Evolutionary conservation across 306 rosid species (phyloP), one percentile per base, ranked within the genome.

Genomic region (Glycine soja): DNA sequence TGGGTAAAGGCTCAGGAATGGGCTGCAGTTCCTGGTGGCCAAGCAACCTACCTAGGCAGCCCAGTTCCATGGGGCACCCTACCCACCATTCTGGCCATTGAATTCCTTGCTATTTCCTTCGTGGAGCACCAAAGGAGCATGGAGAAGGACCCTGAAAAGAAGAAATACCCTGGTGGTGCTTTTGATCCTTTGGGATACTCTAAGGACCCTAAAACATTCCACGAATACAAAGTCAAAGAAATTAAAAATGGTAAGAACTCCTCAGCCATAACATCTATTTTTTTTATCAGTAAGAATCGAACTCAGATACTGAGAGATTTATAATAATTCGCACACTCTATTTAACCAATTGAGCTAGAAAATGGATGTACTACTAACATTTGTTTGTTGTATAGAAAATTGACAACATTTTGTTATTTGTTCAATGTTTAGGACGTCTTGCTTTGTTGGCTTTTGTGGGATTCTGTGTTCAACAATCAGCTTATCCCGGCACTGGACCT

Each of bases 11-110:
- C 99, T 30, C 99, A 96, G 57, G 94, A 91, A 81, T 93, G 98
- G 99, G 99, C 99, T 3, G 98, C 99, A 42, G 0, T 82, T 13
- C 99, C 99, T 2, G 99, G 99, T 38, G 99, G 98, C 0, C 97
- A 90, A 85, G 99, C 99, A 24, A 93, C 97, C 5, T 96, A 96
- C 94, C 79, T 96, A 52, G 99, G 99, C 2, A 90, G 92, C 76
- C 98, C 99, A 45, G 99, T 96, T 50, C 99, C 99, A 75, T 96
- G 99, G 99, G 99, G 99, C 13, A 92, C 91, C 80, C 88, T 96
- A 52, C 99, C 99, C 5, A 96, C 99, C 77, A 88, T 96, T 80
- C 70, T 96, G 87, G 97, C 56, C 58, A 96, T 96, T 64, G 99
- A 96, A 56, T 96, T 96, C 85, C 88, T 96, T 30, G 45, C 99